Base-by-base conservation (phyloP, 2,329 filamentous ascomycete genomes). In the Alternaria alternata region DNA sequence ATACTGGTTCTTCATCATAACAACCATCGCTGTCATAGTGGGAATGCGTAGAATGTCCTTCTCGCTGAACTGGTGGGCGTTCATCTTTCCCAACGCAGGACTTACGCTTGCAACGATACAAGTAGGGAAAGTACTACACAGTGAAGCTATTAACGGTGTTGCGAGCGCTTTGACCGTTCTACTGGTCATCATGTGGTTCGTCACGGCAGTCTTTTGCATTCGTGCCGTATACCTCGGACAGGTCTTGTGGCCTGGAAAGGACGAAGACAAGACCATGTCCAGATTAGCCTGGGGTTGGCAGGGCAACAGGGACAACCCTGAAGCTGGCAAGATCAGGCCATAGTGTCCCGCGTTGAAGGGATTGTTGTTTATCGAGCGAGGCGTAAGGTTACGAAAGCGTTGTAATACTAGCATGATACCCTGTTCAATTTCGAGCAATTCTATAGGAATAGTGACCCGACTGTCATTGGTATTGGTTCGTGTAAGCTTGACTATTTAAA, bases 71-170 rank as follows among this genome's bases (percentile, higher is more conserved):
- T 76, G 73, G 71, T 90, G 87, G 87, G 86, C 86, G 6, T 88
- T 89, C 74, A 84, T 90, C 34, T 90, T 90, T 68, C 88, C 88
- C 6, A 89, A 90, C 59, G 86, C 85, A 1, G 88, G 88, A 0
- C 85, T 90, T 52, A 87, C 85, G 2, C 79, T 90, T 39, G 85
- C 86, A 0, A 84, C 84, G 4, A 87, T 90, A 41, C 80, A 85
- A 14, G 78, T 89, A 46, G 88, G 85, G 3, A 81, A 81, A n/a
- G 81, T 77, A 0, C 77, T 88, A 11, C 74, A 81, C 1, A 89
- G 85, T 66, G 62, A 79, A 0, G 85, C 80, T 0, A 77, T 89
- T 70, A 83, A 69, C 84, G 84, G 71, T 52, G 78, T 88, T 22
- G 82, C 83, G 2, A 84, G 83, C 16, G 86, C 82, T 18, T 81